These are phyloP conservation scores for Mycothermus thermophilus DNA, from an alignment of 495 filamentous ascomycete species.

Conservation along the genomic window DNA sequence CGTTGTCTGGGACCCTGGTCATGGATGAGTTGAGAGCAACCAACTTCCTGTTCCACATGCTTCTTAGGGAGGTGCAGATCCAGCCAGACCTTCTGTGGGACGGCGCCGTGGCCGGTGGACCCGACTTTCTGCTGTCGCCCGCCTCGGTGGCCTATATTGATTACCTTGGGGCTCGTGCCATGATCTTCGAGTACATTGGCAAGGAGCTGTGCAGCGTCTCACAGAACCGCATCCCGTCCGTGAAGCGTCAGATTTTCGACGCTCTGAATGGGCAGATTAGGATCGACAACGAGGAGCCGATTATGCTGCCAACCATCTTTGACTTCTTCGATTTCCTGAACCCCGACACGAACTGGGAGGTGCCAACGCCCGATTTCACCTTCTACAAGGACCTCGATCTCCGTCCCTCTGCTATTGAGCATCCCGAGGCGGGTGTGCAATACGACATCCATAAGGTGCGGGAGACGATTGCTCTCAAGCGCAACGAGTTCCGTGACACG, in stretches of 20 bases:
- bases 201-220: conserved; percentile 70
- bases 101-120: conserved; percentile 30
- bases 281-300: conserved; percentile 44
- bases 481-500: conserved; percentile 37
- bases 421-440: conserved; percentile 31
- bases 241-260: conserved; percentile 64
- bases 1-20: conserved; percentile 59
- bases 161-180: conserved; percentile 59
- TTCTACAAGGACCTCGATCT: conserved; percentile 51
- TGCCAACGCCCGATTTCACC: conserved; percentile 33
- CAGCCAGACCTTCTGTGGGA: conserved; percentile 56
- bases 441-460: conserved; percentile 50
- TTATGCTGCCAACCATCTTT: conserved; percentile 60
- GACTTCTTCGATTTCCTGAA: conserved; percentile 89
- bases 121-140: conserved; percentile 50
- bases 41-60: conserved; percentile 58
- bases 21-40: conserved; percentile 62
- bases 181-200: conserved; percentile 67
- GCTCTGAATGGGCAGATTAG: conserved; percentile 63
- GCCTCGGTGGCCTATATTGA: conserved; percentile 53
- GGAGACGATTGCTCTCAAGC: conserved; percentile 46
- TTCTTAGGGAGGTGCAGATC: conserved; percentile 50
- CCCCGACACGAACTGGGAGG: conserved; percentile 41
- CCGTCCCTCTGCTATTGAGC: conserved; percentile 39
- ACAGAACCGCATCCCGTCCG: conserved; percentile 52